Evolutionary conservation across 1,139 yeast genomes (phyloP).

Genomic region (Spathaspora sp.): DNA sequence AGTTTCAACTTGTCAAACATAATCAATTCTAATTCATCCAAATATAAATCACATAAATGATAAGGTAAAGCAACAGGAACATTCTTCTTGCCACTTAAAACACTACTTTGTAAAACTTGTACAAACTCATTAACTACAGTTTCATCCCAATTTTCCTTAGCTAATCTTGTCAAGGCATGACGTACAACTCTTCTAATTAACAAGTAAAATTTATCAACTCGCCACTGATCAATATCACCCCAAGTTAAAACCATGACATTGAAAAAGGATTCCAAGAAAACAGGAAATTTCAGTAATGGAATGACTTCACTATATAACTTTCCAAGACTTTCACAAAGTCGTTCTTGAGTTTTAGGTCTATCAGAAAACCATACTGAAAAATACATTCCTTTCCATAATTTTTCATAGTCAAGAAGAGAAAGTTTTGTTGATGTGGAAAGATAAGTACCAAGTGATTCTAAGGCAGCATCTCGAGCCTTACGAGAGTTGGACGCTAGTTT

Average conservation of each 20-base stretch:
- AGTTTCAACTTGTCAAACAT: slow-evolving; percentile 46
- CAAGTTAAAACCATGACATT: slow-evolving; percentile 76
- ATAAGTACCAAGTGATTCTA: slow-evolving; percentile 63
- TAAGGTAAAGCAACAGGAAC: slow-evolving; percentile 78
- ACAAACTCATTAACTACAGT: slow-evolving; percentile 48
- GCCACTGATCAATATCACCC: slow-evolving; percentile 81
- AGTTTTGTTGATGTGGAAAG: slow-evolving; percentile 40
- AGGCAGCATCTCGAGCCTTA: slow-evolving; percentile 71
- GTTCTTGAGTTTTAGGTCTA: slow-evolving; percentile 87
- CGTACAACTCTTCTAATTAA: slow-evolving; percentile 75
- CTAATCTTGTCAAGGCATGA: slow-evolving; percentile 60
- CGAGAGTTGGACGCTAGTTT: slow-evolving; percentile 83
- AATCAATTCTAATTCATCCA: slow-evolving; percentile 80
- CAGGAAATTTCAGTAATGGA: slow-evolving; percentile 22
- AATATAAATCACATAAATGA: slow-evolving; percentile 79
- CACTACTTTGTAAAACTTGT: slow-evolving; percentile 37
- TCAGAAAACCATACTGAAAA: slow-evolving; percentile 97
- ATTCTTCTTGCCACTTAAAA: slow-evolving; percentile 58
- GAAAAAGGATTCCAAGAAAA: slow-evolving; percentile 82
- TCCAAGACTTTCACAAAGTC: slow-evolving; percentile 74
- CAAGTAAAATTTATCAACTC: slow-evolving; percentile 82
- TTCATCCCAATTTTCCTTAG: slow-evolving; percentile 55
- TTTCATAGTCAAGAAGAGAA: slow-evolving; percentile 58
- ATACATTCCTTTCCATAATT: slow-evolving; percentile 92
- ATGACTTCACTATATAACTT: slow-evolving; percentile 51